A percentile compares a stretch with the other conserved stretches of the same genome.
These are phyloP conservation scores for Nosema muscidifuracis DNA, from an alignment of 371 early-diverging fungal species.

Conservation along the genomic window DNA sequence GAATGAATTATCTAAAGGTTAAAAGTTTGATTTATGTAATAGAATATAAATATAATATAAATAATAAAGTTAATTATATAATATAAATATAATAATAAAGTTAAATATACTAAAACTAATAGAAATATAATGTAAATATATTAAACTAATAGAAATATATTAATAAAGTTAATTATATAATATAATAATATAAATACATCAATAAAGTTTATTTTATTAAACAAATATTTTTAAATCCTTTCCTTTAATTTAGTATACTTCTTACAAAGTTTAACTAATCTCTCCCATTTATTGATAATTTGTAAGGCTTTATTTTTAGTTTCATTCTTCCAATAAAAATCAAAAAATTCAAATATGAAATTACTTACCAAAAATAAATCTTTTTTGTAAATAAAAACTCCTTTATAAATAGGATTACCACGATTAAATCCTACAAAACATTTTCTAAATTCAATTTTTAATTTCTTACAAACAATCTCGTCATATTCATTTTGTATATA, in stretches of 20 bases:
- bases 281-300: slow-evolving; percentile 12
- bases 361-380: slow-evolving; percentile 33
- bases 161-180: no score
- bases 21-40: no score
- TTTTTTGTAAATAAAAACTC: slow-evolving; percentile 45
- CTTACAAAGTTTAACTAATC: slow-evolving; percentile 5
- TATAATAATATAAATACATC: no score
- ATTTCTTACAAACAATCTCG: slow-evolving; percentile 16
- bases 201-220: no score
- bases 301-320: neutral
- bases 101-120: no score
- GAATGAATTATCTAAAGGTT: no score
- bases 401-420: slow-evolving; percentile 20
- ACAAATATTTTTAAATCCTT: no score
- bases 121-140: no score
- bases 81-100: no score
- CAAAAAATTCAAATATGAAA: slow-evolving; percentile 29
- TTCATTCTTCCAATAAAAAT: neutral
- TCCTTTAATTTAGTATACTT: neutral
- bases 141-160: no score
- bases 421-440: slow-evolving; percentile 44
- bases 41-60: no score
- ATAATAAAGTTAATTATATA: no score
- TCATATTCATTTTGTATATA: slow-evolving; percentile 33
- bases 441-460: slow-evolving; percentile 25